A percentile compares a stretch with the other conserved stretches of the same genome.
phyloP scores from a whole-genome alignment of 257 asterid species.

The Coffea eugenioides region DNA sequence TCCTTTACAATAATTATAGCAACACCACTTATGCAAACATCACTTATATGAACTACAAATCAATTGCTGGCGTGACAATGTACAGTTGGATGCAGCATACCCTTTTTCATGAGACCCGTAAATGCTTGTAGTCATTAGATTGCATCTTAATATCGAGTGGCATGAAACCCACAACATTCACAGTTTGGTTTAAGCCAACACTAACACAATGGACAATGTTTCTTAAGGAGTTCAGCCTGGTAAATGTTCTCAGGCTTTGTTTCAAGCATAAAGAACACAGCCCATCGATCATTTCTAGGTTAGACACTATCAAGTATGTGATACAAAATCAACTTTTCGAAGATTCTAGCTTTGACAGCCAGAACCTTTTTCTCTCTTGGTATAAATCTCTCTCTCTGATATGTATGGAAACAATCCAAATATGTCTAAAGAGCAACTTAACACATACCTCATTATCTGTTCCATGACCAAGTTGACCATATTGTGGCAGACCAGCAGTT shows the following conservation, averaged over 20 bases:
- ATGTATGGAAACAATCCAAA: background rate
- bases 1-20: constrained; percentile 7
- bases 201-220: background rate
- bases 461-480: constrained; percentile 98
- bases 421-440: background rate
- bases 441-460: constrained; percentile 82
- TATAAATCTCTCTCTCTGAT: background rate
- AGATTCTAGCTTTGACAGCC: background rate
- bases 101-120: background rate
- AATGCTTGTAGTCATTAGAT: background rate
- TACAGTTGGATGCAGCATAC: background rate
- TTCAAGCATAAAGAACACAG: background rate
- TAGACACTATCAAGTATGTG: too few species aligned
- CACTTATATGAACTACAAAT: background rate
- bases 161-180: background rate
- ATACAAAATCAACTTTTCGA: background rate
- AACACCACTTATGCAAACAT: background rate
- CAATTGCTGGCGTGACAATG: background rate
- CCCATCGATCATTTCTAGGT: background rate
- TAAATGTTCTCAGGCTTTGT: background rate
- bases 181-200: background rate
- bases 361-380: background rate
- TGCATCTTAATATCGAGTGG: background rate
- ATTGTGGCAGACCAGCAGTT: constrained; percentile 98
- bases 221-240: background rate